Base-by-base conservation (phyloP, 2,329 filamentous ascomycete species). In the Pseudonectria foliicola region DNA sequence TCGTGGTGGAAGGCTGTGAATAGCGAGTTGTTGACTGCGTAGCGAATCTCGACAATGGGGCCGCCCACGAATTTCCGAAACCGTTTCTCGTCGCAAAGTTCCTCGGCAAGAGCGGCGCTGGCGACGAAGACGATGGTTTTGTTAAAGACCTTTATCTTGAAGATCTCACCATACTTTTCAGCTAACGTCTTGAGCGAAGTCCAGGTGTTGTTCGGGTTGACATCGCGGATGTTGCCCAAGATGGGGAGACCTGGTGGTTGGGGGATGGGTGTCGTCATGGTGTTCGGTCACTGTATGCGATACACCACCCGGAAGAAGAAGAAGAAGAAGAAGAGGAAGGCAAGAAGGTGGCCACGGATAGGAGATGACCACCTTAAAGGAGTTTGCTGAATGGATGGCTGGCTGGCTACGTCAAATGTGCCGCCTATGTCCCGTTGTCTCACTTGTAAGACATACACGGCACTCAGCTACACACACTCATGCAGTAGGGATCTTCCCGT, bases 31-130 rank as follows among this genome's bases (percentile, higher is more conserved):
- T 74, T 62, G 8, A 72, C 69, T 6, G 66, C 56, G 18, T 61
- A 59, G 14, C 69, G 63, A 37, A 73, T 73, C 59, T 74, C 67
- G 33, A 71, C 63, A 33, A 75, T 60, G 4, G 71, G 70, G 0
- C 69, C 70, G 21, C 68, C 68, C 2, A 75, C 69, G 41, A 60
- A 72, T 46, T 75, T 75, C 37, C 69, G 66, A 52, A 74, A 75
- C 1, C 70, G 64, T 46, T 60, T 66, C 58, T 73, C 57, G 49
- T 75, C 69, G 46, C 70, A 73, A 2, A 73, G 51, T 46, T 71
- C 71, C 15, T 63, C 59, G 15, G 68, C 62, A 7, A 74, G 61
- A n/a, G 61, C 64, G 7, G 57, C 59, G 33, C 69, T 64, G 10
- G 68, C 70, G 6, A 71, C 61, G 39, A 74, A 74, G 23, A 61